phyloP scores from a whole-genome alignment of 345 rosid species.

The Pistacia integerrima region DNA sequence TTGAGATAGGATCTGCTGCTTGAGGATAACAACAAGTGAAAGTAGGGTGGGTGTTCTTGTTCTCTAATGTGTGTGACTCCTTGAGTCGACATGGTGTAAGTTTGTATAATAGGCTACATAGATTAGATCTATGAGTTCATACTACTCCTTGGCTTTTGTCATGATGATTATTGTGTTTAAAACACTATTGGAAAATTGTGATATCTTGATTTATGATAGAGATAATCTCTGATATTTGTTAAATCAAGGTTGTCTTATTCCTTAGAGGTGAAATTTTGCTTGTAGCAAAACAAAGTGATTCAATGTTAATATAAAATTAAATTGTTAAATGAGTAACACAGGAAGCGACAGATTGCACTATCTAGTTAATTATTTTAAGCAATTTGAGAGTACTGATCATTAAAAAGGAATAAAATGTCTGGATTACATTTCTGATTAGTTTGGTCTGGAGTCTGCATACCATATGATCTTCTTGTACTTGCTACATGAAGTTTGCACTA shows the following conservation, averaged over 20 bases:
- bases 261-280: too few species aligned
- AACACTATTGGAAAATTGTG: not conserved
- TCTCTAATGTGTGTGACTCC: not conserved
- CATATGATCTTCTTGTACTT: not conserved
- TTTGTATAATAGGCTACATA: not conserved
- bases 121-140: not conserved
- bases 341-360: not conserved
- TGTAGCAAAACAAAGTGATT: not conserved
- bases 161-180: not conserved
- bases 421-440: not conserved
- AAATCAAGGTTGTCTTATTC: too few species aligned
- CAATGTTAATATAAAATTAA: not conserved
- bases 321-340: not conserved
- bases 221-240: too few species aligned
- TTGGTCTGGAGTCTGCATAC: constrained; percentile 3
- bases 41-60: not conserved
- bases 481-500: constrained; percentile 6
- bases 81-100: not conserved
- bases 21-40: not conserved
- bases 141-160: not conserved
- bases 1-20: not conserved
- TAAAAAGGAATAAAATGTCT: not conserved
- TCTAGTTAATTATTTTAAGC: not conserved
- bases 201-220: too few species aligned
- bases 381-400: not conserved